phyloP scores from a whole-genome alignment of 805 yeast genomes.

The Hemisphaericaspora nanyangensis region DNA sequence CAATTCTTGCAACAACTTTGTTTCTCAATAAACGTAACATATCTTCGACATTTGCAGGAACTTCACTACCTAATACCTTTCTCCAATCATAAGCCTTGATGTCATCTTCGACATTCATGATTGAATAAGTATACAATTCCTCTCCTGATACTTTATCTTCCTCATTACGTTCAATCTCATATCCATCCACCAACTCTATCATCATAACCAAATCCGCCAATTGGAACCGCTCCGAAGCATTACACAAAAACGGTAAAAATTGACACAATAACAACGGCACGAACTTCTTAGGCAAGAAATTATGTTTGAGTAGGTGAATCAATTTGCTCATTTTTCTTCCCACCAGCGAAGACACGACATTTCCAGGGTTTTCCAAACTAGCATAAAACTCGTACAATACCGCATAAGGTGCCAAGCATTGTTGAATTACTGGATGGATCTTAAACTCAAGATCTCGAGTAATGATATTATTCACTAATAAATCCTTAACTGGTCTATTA shows the following conservation, averaged over 20 bases:
- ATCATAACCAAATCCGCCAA: constrained; percentile 31
- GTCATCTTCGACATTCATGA: constrained; percentile 17
- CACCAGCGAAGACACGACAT: constrained; percentile 16
- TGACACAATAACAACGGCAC: constrained; percentile 49
- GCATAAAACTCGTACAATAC: constrained; percentile 51
- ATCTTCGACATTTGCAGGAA: constrained; percentile 24
- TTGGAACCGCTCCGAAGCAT: constrained; percentile 13
- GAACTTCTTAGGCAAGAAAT: constrained; percentile 44
- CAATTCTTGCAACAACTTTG: constrained; percentile 30
- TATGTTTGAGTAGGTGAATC: constrained; percentile 43
- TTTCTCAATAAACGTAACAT: constrained; percentile 27
- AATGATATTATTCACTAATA: constrained; percentile 49
- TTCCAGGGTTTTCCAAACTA: constrained; percentile 13
- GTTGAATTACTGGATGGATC: constrained; percentile 57
- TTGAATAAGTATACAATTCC: constrained; percentile 27
- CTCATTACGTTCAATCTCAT: constrained; percentile 20
- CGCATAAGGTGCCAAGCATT: constrained; percentile 69
- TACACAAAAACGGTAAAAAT: constrained; percentile 37
- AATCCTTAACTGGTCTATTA: constrained; percentile 54
- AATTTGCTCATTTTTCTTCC: constrained; percentile 40
- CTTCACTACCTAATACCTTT: constrained; percentile 13
- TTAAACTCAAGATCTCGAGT: constrained; percentile 29
- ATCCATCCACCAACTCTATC: constrained; percentile 37
- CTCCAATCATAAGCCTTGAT: constrained; percentile 36
- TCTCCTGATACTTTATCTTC: constrained; percentile 27